Conservation (phyloP, 2,329 filamentous ascomycete species). For the Verticillium dahliae region DNA sequence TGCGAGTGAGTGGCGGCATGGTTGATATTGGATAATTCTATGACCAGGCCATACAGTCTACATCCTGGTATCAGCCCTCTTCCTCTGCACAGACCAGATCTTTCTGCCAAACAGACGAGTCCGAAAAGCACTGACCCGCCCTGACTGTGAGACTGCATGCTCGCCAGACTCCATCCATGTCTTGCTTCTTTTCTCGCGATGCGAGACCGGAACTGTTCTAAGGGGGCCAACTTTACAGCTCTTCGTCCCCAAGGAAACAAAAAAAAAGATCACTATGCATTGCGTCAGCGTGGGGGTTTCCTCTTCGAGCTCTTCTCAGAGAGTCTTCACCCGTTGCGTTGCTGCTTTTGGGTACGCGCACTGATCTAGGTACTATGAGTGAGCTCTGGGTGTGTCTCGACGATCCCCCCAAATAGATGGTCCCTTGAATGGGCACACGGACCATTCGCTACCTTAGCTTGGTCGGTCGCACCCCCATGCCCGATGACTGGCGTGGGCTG, state of each 20-base stretch:
- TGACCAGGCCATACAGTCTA: neutral
- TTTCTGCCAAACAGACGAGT: neutral
- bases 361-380: too few species aligned
- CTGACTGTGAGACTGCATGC: neutral
- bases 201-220: neutral
- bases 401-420: neutral
- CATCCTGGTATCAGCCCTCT: neutral
- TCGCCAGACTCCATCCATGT: neutral
- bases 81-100: neutral
- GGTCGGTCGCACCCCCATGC: neutral
- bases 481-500: neutral
- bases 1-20: neutral
- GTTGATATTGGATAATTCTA: neutral
- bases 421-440: neutral
- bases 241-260: too few species aligned
- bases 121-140: neutral
- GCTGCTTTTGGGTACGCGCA: neutral
- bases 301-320: neutral
- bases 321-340: neutral
- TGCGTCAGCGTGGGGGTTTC: neutral
- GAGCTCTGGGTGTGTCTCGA: neutral
- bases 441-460: neutral
- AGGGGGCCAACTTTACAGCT: too few species aligned
- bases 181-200: neutral
- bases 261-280: neutral